Evolutionary conservation across 257 asterid genomes (phyloP), one percentile per base, ranked within the genome.

Genomic region (Pogostemon cablin): DNA sequence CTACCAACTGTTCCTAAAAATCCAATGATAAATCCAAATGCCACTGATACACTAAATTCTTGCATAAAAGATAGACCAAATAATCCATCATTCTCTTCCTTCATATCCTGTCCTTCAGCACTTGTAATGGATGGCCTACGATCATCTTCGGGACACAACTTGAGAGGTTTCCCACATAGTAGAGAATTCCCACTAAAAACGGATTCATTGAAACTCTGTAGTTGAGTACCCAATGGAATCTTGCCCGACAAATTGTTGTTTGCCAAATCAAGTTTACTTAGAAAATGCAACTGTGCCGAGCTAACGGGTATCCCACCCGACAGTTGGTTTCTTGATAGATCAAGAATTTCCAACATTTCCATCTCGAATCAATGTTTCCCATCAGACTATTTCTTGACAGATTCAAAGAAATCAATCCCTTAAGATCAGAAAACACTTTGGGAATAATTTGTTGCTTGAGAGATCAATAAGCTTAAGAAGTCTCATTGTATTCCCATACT

Each of bases 101-200:
- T 15, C 15, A 10, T 35, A 39, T 34, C 40, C 20, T 43, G 50
- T 40, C 42, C 50, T 10, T 25, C 32, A 25, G 32, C 32, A 25
- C 32, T 25, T 25, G 42, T n/a, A 48, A n/a, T 2, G 59, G 12
- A 25, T 25, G 43, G 46, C 68, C 3, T 43, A 72, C 41, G 37
- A 4, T 6, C 11, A 7, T 79, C 78, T 39, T 17, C 58, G 0
- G 77, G 72, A 59, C 84, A 79, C n/a, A n/a, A 39, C 17, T 38
- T 12, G 40, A 82, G 73, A 42, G 87, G 84, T 10, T 0, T 35
- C 3, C 86, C 86, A 62, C 86, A 82, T 1, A 82, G 72, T 41
- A 61, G 15, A 35, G 7, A 20, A 9, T 76, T 79, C 65, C 76
- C 79, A 1, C 69, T 69, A 49, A 73, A 82, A 1, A 17, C 9